Evolutionary conservation across 2,329 filamentous ascomycete species (phyloP), one percentile per base, ranked within the genome.

Genomic region (Monascus ruber): DNA sequence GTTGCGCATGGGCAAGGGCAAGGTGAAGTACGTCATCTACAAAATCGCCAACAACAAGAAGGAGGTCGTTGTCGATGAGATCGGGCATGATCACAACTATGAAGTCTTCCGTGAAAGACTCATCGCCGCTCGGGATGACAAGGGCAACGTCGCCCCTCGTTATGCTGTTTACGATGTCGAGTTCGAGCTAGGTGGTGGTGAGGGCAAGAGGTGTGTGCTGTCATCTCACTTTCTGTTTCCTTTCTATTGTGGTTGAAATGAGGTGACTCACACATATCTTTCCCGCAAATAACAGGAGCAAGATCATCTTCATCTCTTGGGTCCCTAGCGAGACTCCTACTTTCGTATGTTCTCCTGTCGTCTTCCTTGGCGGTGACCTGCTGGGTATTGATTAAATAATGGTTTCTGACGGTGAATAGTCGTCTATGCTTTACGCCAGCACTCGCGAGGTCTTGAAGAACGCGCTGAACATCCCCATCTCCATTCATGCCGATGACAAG

Each of bases 281-380:
- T 29, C 5, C 37, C 31, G 9, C 17, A n/a, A 11, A 32, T 33
- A 44, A 37, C 39, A 70, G 68, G 52, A 68, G 59, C 60, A 71
- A 71, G 58, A 71, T 71, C 47, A 55, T 68, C 41, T 71, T 71
- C 60, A 70, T 71, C 49, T 69, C 64, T 42, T 69, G 65, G 65
- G 63, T 66, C 34, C 65, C 65, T 39, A 49, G 44, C 39, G 59
- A 60, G 1, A 56, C 62, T 37, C 52, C 63, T 36, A 63, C 58
- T 38, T 54, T 62, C 45, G 65, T 68, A 59, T 53, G 62, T 52
- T 26, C 24, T 5, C 6, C 31, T 33, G 34, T 37, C 34, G 3
- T 17, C 17, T 17, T 17, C 17, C 17, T 17, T 17, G 17, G 3
- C 17, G 17, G 17, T 17, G 17, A 17, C 17, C 3, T 17, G 17